Base-by-base conservation (phyloP, 768 basidiomycete species). In the Boletus barrowsii region DNA sequence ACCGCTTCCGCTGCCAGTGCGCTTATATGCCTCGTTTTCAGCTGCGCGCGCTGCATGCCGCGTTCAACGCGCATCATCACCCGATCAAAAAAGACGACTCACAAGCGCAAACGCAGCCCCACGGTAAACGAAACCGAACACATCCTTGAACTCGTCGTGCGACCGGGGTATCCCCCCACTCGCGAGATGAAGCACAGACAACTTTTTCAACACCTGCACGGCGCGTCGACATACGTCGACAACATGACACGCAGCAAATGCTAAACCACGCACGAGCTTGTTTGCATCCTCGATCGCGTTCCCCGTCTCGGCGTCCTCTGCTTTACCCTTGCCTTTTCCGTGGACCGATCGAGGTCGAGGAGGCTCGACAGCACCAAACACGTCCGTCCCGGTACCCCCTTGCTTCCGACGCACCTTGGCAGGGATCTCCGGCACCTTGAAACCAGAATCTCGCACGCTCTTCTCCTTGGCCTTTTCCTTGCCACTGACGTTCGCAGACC, bases 351-450 rank as follows among this genome's bases (percentile, higher is more conserved):
- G 51, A 8, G 47, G 39, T 26, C n/a, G 54, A 35, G 54, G 57
- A 42, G 61, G 67, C 13, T 55, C 60, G 29, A 63, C 54, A 15
- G 64, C 29, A 24, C 68, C 70, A 55, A 70, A 72, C 9, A 70
- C 68, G 41, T 70, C 72, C 20, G 69, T 68, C 33, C 67, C 68
- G 9, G 10, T 8, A 20, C 50, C 53, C 9, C 58, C 53, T 7
- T 56, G 66, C 44, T 56, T 62, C 53, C 57, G 57, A 43, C 55
- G 57, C 1, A 29, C 62, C 47, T 63, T 70, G 22, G 51, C 24
- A 29, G 82, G 82, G 10, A 81, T 49, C 10, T 75, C 71, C 0
- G 82, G 83, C 8, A 82, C 73, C 63, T 83, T 84, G 66, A 83
- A 75, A 14, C 30, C 57, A 29, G 24, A 24, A 14, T 55, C 46